Percentiles rank a stretch among this genome's conserved stretches.
Conservation (phyloP, 371 early-diverging fungal genomes). For the Mycotypha africana region DNA sequence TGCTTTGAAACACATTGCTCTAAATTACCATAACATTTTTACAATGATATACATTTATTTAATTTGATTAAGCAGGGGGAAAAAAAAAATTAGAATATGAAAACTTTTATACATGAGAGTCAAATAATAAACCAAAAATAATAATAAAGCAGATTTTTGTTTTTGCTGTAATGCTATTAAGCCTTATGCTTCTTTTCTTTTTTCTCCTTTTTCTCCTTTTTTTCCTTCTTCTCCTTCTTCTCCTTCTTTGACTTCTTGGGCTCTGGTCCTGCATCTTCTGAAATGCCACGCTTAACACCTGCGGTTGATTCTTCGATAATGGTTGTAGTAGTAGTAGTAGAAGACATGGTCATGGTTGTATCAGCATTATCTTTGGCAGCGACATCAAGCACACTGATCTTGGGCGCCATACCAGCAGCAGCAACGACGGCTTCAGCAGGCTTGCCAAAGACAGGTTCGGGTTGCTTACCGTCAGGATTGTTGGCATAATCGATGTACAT, state of each 20-base stretch:
- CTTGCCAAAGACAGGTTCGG: constrained; percentile 27
- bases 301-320: no score
- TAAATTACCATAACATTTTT: no score
- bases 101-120: no score
- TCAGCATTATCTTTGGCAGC: constrained; percentile 27
- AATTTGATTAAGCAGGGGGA: no score
- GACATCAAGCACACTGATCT: constrained; percentile 29
- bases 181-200: constrained; percentile 10
- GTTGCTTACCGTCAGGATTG: constrained; percentile 39
- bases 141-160: no score
- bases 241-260: constrained; percentile 38
- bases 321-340: no score
- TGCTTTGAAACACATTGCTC: no score
- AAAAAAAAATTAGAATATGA: no score
- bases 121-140: no score
- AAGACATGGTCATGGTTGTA: background rate
- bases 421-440: constrained; percentile 27
- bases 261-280: constrained; percentile 17
- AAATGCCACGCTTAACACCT: constrained; percentile 21
- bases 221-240: constrained; percentile 39
- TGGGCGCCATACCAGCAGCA: constrained; percentile 35
- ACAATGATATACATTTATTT: no score
- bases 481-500: constrained; percentile 68
- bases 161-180: no score
- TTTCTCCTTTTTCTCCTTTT: constrained; percentile 17